Percentiles rank a stretch among this genome's conserved stretches.
phyloP scores from a whole-genome alignment of 768 basidiomycete species.

The Collybia sp. region DNA sequence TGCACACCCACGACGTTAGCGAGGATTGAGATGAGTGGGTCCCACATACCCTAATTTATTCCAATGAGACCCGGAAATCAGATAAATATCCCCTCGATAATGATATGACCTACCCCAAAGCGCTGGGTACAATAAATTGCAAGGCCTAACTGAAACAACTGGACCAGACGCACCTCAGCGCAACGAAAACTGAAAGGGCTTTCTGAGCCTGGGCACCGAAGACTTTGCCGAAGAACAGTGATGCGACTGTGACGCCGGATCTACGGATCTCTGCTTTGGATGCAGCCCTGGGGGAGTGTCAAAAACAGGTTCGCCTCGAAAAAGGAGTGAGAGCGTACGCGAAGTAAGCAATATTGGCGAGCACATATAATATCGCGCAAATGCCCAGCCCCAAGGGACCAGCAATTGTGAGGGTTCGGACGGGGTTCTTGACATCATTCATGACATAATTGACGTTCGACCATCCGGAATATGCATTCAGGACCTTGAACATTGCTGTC shows the following conservation, averaged over 20 bases:
- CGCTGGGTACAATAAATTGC: constrained; percentile 3
- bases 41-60: too few species aligned
- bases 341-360: constrained; percentile 40
- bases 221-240: constrained; percentile 45
- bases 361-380: constrained; percentile 42
- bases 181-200: constrained; percentile 51
- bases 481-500: constrained; percentile 31
- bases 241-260: constrained; percentile 41
- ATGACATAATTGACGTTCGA: constrained; percentile 43
- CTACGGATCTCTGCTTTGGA: constrained; percentile 37
- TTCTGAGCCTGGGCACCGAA: constrained; percentile 45
- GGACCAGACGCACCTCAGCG: constrained; percentile 40
- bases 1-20: too few species aligned
- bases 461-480: constrained; percentile 29
- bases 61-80: too few species aligned
- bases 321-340: constrained; percentile 15
- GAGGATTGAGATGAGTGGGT: too few species aligned
- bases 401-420: constrained; percentile 40
- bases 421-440: constrained; percentile 39
- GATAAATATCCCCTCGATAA: too few species aligned
- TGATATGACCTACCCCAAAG: constrained; percentile 13
- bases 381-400: constrained; percentile 40
- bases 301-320: not conserved
- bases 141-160: too few species aligned
- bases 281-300: constrained; percentile 19